Conservation (phyloP, 208 protist species). For the Leishmania lainsoni region DNA sequence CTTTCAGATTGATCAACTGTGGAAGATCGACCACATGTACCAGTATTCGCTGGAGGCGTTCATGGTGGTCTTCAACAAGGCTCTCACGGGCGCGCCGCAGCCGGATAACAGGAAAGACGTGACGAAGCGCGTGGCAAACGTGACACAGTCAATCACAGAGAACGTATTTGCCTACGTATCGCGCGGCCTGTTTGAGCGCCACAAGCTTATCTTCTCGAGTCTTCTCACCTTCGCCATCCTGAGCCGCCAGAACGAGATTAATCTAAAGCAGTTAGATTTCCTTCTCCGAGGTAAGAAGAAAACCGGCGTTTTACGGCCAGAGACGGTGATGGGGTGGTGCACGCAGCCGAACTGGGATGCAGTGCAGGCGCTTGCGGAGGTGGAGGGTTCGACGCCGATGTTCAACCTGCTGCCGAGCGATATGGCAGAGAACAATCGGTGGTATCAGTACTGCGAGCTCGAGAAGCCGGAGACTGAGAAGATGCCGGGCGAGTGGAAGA, state of each 20-base stretch:
- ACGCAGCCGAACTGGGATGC: slow-evolving; percentile 92
- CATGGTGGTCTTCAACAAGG: slow-evolving; percentile 98
- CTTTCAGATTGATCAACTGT: slow-evolving; percentile 97
- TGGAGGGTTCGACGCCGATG: slow-evolving; percentile 87
- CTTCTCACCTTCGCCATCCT: slow-evolving; percentile 96
- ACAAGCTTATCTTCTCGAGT: slow-evolving; percentile 98
- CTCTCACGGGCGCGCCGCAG: slow-evolving; percentile 86
- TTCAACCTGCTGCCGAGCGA: slow-evolving; percentile 89
- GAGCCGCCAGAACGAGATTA: slow-evolving; percentile 73
- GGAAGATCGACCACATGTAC: slow-evolving; percentile 98
- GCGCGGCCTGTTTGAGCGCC: slow-evolving; percentile 98
- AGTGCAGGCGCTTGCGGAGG: slow-evolving; percentile 90
- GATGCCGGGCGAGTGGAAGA: slow-evolving; percentile 95
- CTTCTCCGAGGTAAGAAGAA: slow-evolving; percentile 94
- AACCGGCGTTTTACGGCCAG: slow-evolving; percentile 76
- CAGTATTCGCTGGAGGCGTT: slow-evolving; percentile 98
- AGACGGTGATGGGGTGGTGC: slow-evolving; percentile 93
- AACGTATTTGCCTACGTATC: slow-evolving; percentile 95
- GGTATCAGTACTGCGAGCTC: slow-evolving; percentile 91
- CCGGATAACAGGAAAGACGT: slow-evolving; percentile 94
- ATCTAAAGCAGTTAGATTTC: slow-evolving; percentile 93
- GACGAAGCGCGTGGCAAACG: slow-evolving; percentile 87
- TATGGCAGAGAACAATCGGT: slow-evolving; percentile 93
- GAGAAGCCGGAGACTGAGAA: slow-evolving; percentile 93
- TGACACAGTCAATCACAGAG: slow-evolving; percentile 95